Conservation (phyloP, 1,284 basidiomycete species). For the Fomitopsis pinicola region DNA sequence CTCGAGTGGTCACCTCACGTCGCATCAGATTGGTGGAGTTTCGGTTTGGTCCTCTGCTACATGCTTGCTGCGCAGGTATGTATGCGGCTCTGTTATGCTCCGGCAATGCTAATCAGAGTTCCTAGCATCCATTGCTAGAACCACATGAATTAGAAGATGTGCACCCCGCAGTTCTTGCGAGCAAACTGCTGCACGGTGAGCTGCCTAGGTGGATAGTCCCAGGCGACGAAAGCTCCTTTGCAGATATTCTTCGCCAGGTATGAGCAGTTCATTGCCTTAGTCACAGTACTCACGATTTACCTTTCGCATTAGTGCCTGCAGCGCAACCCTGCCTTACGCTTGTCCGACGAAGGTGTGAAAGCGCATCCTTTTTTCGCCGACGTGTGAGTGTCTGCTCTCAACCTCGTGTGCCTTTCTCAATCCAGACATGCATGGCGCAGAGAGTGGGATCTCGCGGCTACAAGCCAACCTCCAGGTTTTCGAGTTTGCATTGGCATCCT, state of each 20-base stretch:
- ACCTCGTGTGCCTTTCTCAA: neutral
- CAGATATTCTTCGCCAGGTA: constrained; percentile 21
- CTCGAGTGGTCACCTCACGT: constrained; percentile 69
- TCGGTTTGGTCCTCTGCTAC: constrained; percentile 74
- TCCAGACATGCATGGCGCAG: constrained; percentile 19
- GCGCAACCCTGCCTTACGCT: constrained; percentile 45
- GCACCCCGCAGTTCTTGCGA: constrained; percentile 17
- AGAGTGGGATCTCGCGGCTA: constrained; percentile 32
- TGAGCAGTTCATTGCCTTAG: neutral
- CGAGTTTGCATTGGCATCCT: neutral
- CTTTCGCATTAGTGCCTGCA: constrained; percentile 42
- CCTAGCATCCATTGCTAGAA: constrained; percentile 34
- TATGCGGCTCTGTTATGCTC: constrained; percentile 3
- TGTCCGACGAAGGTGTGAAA: constrained; percentile 35
- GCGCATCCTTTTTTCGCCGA: constrained; percentile 41
- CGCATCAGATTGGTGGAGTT: constrained; percentile 81
- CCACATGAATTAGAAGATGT: constrained; percentile 10
- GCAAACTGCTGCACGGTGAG: constrained; percentile 21
- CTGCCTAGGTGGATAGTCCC: constrained; percentile 12
- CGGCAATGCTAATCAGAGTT: neutral
- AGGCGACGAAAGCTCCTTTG: constrained; percentile 22
- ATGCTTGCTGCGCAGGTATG: constrained; percentile 58
- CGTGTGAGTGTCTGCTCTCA: constrained; percentile 31
- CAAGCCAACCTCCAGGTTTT: constrained; percentile 15
- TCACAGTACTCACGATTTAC: neutral